Percentiles rank a stretch among this genome's conserved stretches.
Evolutionary conservation across 805 yeast genomes (phyloP).

Genomic region (Ogataea populi-albae): DNA sequence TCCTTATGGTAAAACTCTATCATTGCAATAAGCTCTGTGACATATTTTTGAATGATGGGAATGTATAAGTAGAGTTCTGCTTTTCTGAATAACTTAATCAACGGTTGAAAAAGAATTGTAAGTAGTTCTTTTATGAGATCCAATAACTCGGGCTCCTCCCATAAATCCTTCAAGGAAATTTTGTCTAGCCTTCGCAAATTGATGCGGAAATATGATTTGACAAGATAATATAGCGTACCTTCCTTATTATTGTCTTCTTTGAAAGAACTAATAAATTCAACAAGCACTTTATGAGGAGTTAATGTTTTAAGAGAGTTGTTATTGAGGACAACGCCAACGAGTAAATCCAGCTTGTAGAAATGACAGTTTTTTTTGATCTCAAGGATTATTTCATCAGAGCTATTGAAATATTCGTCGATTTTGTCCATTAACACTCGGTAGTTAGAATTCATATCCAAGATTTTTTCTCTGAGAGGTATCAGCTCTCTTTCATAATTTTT

Average conservation of each 20-base stretch:
- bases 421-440: constrained; percentile 19
- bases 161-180: constrained; percentile 65
- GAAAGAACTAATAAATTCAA: constrained; percentile 20
- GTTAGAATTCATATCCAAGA: constrained; percentile 20
- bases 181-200: constrained; percentile 73
- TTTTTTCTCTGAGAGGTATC: constrained; percentile 40
- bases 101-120: constrained; percentile 69
- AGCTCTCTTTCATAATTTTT: constrained; percentile 57
- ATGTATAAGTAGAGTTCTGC: constrained; percentile 67
- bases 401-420: constrained; percentile 29
- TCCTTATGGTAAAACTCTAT: constrained; percentile 50
- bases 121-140: constrained; percentile 69
- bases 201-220: constrained; percentile 62
- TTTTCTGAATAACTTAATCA: constrained; percentile 62
- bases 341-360: constrained; percentile 24
- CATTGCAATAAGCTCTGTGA: constrained; percentile 60
- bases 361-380: constrained; percentile 31
- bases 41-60: constrained; percentile 60
- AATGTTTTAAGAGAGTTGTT: constrained; percentile 19
- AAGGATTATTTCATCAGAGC: constrained; percentile 26
- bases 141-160: constrained; percentile 86
- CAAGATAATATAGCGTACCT: constrained; percentile 43
- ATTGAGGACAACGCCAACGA: constrained; percentile 25
- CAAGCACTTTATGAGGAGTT: constrained; percentile 12
- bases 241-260: constrained; percentile 24